Evolutionary conservation across 2,329 filamentous ascomycete genomes (phyloP), one percentile per base, ranked within the genome.

Genomic region (Fusarium globosum): DNA sequence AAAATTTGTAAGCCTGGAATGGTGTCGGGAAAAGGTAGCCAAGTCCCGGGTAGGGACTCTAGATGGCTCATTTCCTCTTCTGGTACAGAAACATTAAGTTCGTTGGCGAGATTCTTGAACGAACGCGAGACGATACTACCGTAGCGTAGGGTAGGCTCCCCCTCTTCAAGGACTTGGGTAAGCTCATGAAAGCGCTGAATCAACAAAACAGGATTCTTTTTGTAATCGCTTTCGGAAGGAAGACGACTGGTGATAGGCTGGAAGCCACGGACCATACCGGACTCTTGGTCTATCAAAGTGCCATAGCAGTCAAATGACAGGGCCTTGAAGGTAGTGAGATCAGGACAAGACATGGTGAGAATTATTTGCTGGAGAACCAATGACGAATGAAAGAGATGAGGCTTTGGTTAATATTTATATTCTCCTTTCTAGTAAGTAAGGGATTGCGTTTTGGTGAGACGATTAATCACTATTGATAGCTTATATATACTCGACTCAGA

Each of bases 261-360:
- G 7, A 69, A 13, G 12, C 49, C 43, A 12, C 35, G 57, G 6
- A 69, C 38, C 65, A 69, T 69, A 1, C 65, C 66, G 1, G 66
- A 39, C 7, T 68, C 66, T 39, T 68, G 66, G 6, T 68, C 49
- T 23, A 68, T 68, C 21, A 68, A 45, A 1, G 66, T 68, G 7
- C 66, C 66, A 15, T 68, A 68, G 23, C 45, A 42, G 7, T 68
- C 66, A 26, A 68, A 68, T 1, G 66, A 69, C 23, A 68, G 12
- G 2, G 66, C 56, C 13, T 69, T 68, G 8, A 68, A 68, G 2
- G n/a, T 15, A 0, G 66, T 68, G 1, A 68, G 56, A 9, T 68
- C 56, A 5, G 43, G 56, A 16, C 35, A 23, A 18, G 56, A 30
- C 66, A 68, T 68, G 1, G 2, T 21, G 3, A 6, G 26, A 26